phyloP scores from a whole-genome alignment of 2,329 filamentous ascomycete genomes.

The Claviceps cyperi region DNA sequence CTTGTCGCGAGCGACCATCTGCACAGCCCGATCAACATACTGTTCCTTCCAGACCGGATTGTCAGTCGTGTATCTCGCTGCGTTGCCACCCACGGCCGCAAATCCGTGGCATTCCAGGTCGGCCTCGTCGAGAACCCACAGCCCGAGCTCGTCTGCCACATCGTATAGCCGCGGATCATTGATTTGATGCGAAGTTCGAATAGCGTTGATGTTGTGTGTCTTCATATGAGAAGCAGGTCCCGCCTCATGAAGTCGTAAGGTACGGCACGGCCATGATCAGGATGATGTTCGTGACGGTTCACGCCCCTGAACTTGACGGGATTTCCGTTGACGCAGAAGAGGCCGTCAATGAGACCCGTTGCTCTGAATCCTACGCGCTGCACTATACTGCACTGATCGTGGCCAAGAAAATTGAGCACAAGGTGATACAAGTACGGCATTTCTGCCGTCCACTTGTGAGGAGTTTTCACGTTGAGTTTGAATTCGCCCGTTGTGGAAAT shows the following conservation, averaged over 20 bases:
- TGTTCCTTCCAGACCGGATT: constrained; percentile 47
- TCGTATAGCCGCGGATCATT: constrained; percentile 47
- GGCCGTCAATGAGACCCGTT: constrained; percentile 44
- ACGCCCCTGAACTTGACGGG: constrained; percentile 52
- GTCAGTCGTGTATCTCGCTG: constrained; percentile 34
- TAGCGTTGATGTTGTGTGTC: constrained; percentile 52
- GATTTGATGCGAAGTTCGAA: constrained; percentile 54
- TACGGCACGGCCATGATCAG: constrained; percentile 45
- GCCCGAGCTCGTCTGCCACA: constrained; percentile 46
- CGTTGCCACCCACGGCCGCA: constrained; percentile 22
- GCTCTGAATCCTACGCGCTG: constrained; percentile 51
- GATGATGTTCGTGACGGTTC: constrained; percentile 59
- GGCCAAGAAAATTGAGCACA: constrained; percentile 20
- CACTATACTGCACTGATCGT: constrained; percentile 20
- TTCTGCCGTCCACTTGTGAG: constrained; percentile 56
- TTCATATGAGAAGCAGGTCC: constrained; percentile 59
- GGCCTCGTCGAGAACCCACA: constrained; percentile 47
- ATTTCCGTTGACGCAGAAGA: constrained; percentile 50
- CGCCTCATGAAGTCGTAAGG: constrained; percentile 43
- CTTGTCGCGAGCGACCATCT: constrained; percentile 45
- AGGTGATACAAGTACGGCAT: constrained; percentile 47
- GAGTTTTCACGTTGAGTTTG: constrained; percentile 29
- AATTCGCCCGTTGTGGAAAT: constrained; percentile 22
- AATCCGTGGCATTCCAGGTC: constrained; percentile 42
- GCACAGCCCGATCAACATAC: constrained; percentile 51